A percentile compares a stretch with the other conserved stretches of the same genome.
Conservation (phyloP, 495 filamentous ascomycete genomes). For the Rhizodiscina lignyota region DNA sequence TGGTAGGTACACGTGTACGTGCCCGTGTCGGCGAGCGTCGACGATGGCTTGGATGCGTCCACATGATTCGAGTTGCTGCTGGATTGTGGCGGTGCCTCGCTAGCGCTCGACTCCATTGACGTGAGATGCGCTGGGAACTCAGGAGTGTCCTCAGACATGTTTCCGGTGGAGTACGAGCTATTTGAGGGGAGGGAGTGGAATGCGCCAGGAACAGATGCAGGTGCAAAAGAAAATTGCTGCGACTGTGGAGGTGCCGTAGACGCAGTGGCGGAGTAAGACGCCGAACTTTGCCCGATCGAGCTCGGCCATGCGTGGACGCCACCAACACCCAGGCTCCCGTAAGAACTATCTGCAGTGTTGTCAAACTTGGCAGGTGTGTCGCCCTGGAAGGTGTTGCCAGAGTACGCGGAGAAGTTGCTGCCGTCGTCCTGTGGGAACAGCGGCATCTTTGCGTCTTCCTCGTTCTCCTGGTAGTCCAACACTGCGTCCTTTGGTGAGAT, state of each 20-base stretch:
- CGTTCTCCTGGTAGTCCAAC: slow-evolving; percentile 62
- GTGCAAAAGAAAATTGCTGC: slow-evolving; percentile 4
- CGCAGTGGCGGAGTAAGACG: slow-evolving; percentile 20
- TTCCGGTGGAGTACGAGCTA: no score
- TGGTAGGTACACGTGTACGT: slow-evolving; percentile 94
- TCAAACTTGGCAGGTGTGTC: slow-evolving; percentile 12
- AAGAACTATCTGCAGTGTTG: slow-evolving; percentile 20
- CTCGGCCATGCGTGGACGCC: slow-evolving; percentile 17
- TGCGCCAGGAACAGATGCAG: slow-evolving; percentile 9
- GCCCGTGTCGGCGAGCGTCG: slow-evolving; percentile 58
- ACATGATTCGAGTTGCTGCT: slow-evolving; percentile 20
- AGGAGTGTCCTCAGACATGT: slow-evolving; percentile 31
- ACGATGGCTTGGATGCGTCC: no score
- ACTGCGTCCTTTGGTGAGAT: slow-evolving; percentile 93
- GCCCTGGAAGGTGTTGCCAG: slow-evolving; percentile 7
- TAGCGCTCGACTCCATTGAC: slow-evolving; percentile 48
- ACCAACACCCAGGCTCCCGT: slow-evolving; percentile 19
- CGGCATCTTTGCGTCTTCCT: slow-evolving; percentile 49
- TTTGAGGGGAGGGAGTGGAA: slow-evolving; percentile 10
- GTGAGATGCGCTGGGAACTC: slow-evolving; percentile 46
- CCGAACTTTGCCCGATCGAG: slow-evolving; percentile 22
- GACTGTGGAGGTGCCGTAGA: slow-evolving; percentile 10
- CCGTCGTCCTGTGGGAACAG: slow-evolving; percentile 44
- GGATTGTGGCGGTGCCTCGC: slow-evolving; percentile 30
- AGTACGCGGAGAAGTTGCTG: slow-evolving; percentile 29